Conservation (phyloP, 371 early-diverging fungal genomes). For the Mortierella sp. region DNA sequence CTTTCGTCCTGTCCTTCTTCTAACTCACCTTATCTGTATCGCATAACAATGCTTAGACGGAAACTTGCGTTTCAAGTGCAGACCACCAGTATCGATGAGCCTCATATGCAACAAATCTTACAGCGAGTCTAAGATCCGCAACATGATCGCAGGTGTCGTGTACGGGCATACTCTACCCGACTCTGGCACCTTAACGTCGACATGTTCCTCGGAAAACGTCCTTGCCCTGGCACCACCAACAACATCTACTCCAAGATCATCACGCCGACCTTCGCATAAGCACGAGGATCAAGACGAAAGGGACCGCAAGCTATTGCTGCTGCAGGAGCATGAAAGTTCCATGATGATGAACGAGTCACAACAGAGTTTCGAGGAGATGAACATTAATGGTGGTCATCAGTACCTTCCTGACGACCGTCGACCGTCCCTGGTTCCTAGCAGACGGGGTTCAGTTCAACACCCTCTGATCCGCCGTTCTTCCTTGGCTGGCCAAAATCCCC, state of each 20-base stretch:
- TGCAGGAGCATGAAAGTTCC: conserved; percentile 6
- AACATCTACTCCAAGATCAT: neutral
- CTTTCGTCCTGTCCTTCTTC: no score
- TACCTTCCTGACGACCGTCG: conserved; percentile 18
- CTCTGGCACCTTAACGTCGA: conserved; percentile 9
- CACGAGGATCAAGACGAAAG: conserved; percentile 5
- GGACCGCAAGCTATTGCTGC: neutral
- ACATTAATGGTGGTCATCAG: conserved; percentile 26
- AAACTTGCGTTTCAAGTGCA: conserved; percentile 50
- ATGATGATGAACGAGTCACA: neutral
- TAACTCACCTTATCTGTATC: neutral
- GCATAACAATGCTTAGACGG: conserved; percentile 20
- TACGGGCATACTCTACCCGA: conserved; percentile 33
- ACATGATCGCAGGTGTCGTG: conserved; percentile 49
- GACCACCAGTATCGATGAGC: conserved; percentile 48
- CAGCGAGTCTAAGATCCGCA: conserved; percentile 47
- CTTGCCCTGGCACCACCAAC: conserved; percentile 38
- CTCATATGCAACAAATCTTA: conserved; percentile 51
- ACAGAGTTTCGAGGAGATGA: conserved; percentile 32
- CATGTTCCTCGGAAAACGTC: conserved; percentile 19
- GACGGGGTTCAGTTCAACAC: conserved; percentile 18
- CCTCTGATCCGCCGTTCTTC: conserved; percentile 20
- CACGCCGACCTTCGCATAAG: conserved; percentile 23
- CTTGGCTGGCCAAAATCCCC: conserved; percentile 15
- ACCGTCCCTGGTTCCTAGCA: neutral